phyloP scores from a whole-genome alignment of 2,329 filamentous ascomycete species.

The Phoma sp. region DNA sequence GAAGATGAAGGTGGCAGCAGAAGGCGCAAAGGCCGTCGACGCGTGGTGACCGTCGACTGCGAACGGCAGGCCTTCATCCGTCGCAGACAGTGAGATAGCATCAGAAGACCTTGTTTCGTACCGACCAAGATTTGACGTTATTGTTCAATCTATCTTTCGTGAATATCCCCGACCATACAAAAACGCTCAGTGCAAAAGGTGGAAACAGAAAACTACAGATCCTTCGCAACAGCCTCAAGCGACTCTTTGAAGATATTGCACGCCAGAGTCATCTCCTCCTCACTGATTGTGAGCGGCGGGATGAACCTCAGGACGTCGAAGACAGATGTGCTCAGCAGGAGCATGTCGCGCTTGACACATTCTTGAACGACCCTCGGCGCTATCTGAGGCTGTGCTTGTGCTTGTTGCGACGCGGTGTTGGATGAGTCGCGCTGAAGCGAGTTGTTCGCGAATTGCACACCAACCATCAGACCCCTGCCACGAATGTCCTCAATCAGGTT shows the following conservation, averaged over 20 bases:
- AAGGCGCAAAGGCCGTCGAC: too few relatives aligned
- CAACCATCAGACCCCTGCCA: slow-evolving; percentile 36
- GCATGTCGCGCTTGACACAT: slow-evolving; percentile 37
- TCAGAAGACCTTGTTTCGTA: too few relatives aligned
- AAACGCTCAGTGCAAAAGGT: slow-evolving; percentile 2
- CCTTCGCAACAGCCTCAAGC: slow-evolving; percentile 34
- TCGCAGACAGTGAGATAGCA: too few relatives aligned
- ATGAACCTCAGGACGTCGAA: slow-evolving; percentile 40
- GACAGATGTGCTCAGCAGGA: slow-evolving; percentile 38
- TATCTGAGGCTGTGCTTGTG: slow-evolving; percentile 28
- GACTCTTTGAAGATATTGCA: slow-evolving; percentile 36
- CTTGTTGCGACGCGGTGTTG: slow-evolving; percentile 24
- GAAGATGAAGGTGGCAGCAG: too few relatives aligned
- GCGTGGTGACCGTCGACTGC: too few relatives aligned
- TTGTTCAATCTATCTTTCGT: too few relatives aligned
- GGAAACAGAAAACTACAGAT: slow-evolving; percentile 16
- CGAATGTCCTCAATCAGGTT: slow-evolving; percentile 38
- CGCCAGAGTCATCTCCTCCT: slow-evolving; percentile 33
- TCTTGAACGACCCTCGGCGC: slow-evolving; percentile 37
- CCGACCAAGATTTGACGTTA: too few relatives aligned
- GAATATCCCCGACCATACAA: not conserved
- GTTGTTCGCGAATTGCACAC: slow-evolving; percentile 33
- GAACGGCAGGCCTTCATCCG: too few relatives aligned
- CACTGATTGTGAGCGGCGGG: slow-evolving; percentile 35
- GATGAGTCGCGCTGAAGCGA: slow-evolving; percentile 26